These are phyloP conservation scores for Cotoneaster glaucophyllus DNA, from an alignment of 306 rosid species.

Conservation along the genomic window DNA sequence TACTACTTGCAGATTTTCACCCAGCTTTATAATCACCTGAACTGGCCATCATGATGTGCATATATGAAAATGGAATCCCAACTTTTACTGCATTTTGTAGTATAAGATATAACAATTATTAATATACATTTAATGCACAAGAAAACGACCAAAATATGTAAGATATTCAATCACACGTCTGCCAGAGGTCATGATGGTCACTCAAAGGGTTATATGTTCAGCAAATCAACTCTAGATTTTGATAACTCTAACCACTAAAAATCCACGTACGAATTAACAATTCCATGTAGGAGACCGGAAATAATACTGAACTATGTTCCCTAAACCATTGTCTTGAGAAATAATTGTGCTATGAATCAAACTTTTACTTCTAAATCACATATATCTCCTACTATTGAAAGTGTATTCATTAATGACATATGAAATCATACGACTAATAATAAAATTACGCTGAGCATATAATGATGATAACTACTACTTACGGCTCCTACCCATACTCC, in stretches of 20 bases:
- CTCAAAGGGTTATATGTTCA: background rate
- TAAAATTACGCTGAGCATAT: background rate
- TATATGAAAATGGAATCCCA: background rate
- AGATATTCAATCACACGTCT: background rate
- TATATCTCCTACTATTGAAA: background rate
- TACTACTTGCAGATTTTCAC: background rate
- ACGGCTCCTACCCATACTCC: background rate
- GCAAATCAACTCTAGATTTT: background rate
- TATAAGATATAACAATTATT: background rate
- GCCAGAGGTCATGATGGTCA: background rate
- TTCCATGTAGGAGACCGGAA: background rate
- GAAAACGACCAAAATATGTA: background rate
- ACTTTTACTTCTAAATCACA: background rate
- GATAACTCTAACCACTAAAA: background rate
- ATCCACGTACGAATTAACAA: background rate
- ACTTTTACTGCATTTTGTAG: background rate
- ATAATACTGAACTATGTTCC: background rate
- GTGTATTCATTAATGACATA: background rate
- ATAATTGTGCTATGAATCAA: background rate
- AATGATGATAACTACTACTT: background rate
- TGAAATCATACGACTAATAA: background rate
- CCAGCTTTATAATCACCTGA: background rate
- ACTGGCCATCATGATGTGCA: background rate
- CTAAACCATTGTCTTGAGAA: background rate
- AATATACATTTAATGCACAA: background rate